Evolutionary conservation across 192 early-diverging fungal genomes (phyloP).

Genomic region (Coemansia furcata): DNA sequence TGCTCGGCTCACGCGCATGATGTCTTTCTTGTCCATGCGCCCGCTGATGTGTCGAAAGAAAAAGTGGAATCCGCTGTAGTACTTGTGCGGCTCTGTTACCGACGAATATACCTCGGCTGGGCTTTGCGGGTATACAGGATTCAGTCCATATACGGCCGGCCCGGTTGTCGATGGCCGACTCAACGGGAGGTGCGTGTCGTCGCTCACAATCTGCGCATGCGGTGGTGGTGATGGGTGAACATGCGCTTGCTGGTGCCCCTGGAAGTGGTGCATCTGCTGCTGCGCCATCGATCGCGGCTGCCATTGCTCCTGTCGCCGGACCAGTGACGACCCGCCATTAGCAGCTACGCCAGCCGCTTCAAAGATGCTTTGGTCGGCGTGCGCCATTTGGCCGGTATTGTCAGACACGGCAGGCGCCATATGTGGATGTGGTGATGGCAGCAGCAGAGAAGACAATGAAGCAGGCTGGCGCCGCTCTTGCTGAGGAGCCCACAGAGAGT

Average conservation of each 20-base stretch:
- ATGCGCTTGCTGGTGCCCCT: slow-evolving; percentile 8
- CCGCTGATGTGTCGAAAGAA: slow-evolving; percentile 78
- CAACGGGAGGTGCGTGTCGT: slow-evolving; percentile 27
- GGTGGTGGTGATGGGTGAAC: slow-evolving; percentile 19
- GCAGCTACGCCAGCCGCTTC: background rate
- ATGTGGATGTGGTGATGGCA: slow-evolving; percentile 7
- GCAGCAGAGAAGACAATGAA: background rate
- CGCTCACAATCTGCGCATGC: slow-evolving; percentile 19
- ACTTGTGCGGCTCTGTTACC: slow-evolving; percentile 82
- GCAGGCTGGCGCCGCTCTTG: slow-evolving; percentile 11
- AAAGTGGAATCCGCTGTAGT: slow-evolving; percentile 92
- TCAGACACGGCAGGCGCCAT: slow-evolving; percentile 1
- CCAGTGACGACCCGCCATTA: slow-evolving; percentile 10
- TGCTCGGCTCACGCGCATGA: slow-evolving; percentile 85
- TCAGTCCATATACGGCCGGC: slow-evolving; percentile 51
- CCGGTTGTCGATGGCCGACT: slow-evolving; percentile 42
- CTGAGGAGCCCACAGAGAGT: slow-evolving; percentile 40
- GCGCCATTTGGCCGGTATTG: background rate
- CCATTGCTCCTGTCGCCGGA: slow-evolving; percentile 29
- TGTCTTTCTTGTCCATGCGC: slow-evolving; percentile 84
- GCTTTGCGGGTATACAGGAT: slow-evolving; percentile 42
- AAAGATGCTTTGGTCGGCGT: background rate
- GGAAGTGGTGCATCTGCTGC: background rate
- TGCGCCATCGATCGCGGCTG: slow-evolving; percentile 14
- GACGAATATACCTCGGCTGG: slow-evolving; percentile 71